A percentile compares a stretch with the other conserved stretches of the same genome.
Conservation (phyloP, 2,329 filamentous ascomycete genomes). For the Calonectria pauciramosa region DNA sequence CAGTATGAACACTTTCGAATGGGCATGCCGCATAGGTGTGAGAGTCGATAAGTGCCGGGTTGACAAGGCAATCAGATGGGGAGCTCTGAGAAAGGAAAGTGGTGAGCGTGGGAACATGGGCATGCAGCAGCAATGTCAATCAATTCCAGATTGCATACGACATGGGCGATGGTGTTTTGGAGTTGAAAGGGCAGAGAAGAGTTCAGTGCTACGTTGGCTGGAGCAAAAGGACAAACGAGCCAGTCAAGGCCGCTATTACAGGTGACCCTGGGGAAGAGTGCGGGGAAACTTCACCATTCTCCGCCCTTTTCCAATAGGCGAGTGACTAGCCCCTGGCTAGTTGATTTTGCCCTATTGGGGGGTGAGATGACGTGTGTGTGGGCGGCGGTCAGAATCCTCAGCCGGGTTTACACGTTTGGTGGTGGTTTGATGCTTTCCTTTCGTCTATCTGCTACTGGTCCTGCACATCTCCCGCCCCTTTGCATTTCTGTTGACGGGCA, state of each 20-base stretch:
- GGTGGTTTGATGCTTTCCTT: background rate
- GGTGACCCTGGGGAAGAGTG: slow-evolving; percentile 1
- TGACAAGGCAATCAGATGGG: background rate
- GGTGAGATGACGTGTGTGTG: slow-evolving; percentile 2
- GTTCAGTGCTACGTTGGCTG: background rate
- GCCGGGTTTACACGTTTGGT: background rate
- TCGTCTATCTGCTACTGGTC: no score
- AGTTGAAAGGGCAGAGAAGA: background rate
- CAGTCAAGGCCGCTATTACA: background rate
- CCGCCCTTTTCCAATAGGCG: slow-evolving; percentile 5
- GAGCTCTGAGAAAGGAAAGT: background rate
- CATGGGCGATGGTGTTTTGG: background rate
- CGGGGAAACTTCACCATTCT: background rate
- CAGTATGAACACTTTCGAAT: slow-evolving; percentile 23
- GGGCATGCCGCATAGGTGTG: slow-evolving; percentile 1
- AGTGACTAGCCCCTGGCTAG: background rate
- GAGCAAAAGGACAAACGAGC: background rate
- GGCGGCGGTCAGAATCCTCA: background rate
- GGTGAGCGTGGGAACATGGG: background rate
- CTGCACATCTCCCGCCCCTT: background rate
- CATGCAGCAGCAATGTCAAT: background rate
- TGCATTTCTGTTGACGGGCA: background rate
- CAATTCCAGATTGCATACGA: background rate
- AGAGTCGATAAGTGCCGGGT: background rate
- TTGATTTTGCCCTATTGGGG: background rate